Conservation (phyloP, 257 asterid species). For the Solanum appendiculatum region DNA sequence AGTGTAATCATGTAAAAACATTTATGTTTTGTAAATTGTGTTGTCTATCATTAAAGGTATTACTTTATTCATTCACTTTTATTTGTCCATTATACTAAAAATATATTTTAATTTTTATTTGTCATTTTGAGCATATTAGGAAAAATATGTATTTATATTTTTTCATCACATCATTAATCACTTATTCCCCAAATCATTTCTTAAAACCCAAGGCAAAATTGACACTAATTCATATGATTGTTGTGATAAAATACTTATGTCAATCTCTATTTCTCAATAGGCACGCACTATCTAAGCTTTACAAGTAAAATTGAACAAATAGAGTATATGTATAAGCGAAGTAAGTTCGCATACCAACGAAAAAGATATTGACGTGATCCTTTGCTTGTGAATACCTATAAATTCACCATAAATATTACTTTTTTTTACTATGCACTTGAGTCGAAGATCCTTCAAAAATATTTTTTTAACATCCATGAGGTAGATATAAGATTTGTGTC, state of each 20-base stretch:
- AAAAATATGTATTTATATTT: no score
- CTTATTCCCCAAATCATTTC: no score
- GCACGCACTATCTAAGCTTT: background rate
- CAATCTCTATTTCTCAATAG: background rate
- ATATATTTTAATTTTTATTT: no score
- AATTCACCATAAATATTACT: background rate
- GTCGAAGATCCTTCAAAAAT: accelerated
- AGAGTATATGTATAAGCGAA: background rate
- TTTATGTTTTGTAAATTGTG: no score
- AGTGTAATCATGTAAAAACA: no score
- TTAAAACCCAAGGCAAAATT: no score
- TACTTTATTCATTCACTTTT: no score
- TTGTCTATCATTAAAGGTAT: no score
- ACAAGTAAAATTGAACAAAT: background rate
- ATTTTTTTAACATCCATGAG: background rate
- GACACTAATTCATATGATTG: no score
- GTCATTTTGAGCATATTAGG: background rate
- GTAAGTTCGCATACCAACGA: accelerated
- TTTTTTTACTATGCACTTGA: background rate
- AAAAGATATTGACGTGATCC: background rate
- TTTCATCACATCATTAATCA: accelerated
- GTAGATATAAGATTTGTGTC: background rate
- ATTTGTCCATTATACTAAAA: no score
- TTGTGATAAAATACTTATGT: no score
- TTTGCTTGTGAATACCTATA: background rate